Evolutionary conservation across 2,329 filamentous ascomycete species (phyloP), one percentile per base, ranked within the genome.

Genomic region (Alternaria longipes): DNA sequence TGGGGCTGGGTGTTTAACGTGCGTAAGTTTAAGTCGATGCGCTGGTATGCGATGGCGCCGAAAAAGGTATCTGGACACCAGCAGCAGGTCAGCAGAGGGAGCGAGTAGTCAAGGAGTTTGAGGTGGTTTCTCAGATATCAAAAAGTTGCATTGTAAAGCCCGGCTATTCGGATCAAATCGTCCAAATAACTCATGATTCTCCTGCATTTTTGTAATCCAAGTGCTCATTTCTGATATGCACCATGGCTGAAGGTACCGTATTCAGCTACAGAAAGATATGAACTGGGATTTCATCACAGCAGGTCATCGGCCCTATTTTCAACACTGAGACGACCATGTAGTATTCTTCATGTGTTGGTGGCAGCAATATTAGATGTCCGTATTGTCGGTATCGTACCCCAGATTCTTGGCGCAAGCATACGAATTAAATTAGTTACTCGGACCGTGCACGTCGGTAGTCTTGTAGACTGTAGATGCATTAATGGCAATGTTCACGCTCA

Each of bases 361-460:
- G 16, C 36, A 8, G 36, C 16, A n/a, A 38, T 38, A 16, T 18
- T 38, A 1, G n/a, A 38, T 18, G 16, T 8, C 16, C 36, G 16
- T 3, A 18, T 38, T 16, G 8, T n/a, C 16, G 36, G 36, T 38
- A 38, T 38, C 3, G 36, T 38, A 38, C 16, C 16, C 6, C 36
- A 38, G 36, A 8, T n/a, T 38, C 36, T n/a, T n/a, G 16, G 16
- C 36, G 4, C 36, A 38, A 3, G 36, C 16, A 38, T 18, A 38
- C 36, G 16, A 38, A 8, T n/a, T 6, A 38, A 7, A 38, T 38
- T 18, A 16, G 5, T 11, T 3, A 63, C 71, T 14, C 74, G 64
- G 40, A 59, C 65, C 7, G 62, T 49, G 45, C 45, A 72, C 36
- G 71, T 70, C 16, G 36, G 28, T 18, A 57, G 63, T 5, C 34